Conservation (phyloP, 2,329 filamentous ascomycete species). For the Fusarium chuoi region DNA sequence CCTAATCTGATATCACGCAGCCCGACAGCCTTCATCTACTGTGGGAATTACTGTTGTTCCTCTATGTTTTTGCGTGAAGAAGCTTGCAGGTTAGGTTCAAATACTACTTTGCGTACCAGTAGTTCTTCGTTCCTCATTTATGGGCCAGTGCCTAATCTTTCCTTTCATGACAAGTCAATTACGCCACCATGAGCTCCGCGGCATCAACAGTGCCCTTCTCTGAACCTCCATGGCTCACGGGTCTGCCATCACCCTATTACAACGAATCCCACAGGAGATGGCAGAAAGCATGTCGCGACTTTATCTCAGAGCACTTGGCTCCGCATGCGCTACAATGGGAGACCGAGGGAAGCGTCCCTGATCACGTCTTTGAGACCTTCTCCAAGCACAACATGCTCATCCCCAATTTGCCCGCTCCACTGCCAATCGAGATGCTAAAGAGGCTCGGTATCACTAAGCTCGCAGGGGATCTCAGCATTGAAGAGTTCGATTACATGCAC, state of each 20-base stretch:
- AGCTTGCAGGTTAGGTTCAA: rapidly evolving
- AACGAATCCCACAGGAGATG: not conserved
- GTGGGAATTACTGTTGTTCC: not conserved
- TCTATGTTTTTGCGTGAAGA: rapidly evolving
- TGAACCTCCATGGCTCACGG: not conserved
- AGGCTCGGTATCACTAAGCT: not conserved
- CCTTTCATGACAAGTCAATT: not conserved
- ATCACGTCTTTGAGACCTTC: not conserved
- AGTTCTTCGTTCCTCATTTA: too few relatives aligned
- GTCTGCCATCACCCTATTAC: not conserved
- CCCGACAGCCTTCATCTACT: not conserved
- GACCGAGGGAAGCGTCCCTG: not conserved
- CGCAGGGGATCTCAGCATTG: not conserved
- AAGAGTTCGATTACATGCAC: not conserved
- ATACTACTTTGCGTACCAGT: not conserved
- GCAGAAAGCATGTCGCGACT: not conserved
- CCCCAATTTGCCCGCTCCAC: not conserved
- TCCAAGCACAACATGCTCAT: not conserved
- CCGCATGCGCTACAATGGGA: not conserved
- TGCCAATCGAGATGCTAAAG: not conserved
- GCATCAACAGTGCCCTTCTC: not conserved
- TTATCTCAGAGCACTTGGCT: not conserved
- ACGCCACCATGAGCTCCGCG: not conserved
- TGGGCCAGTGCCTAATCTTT: not conserved
- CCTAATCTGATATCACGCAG: not conserved